Conservation (phyloP, 2,329 filamentous ascomycete genomes). For the Septoria petroselini region DNA sequence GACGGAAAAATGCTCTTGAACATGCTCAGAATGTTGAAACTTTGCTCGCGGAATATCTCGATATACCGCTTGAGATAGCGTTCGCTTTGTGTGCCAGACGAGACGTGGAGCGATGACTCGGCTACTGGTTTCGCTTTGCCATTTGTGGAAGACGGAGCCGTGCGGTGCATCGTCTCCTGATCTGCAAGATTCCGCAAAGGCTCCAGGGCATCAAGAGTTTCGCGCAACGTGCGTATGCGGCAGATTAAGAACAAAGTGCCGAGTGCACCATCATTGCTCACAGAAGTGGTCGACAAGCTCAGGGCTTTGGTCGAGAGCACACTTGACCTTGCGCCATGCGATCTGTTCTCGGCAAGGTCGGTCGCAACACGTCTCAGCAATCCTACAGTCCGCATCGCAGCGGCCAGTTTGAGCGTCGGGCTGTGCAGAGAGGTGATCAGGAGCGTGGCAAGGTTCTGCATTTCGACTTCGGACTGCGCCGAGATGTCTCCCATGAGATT, state of each 20-base stretch:
- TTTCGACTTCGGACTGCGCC: constrained; percentile 76
- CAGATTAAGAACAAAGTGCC: constrained; percentile 86
- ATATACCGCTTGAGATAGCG: constrained; percentile 92
- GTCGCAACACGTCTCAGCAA: constrained; percentile 86
- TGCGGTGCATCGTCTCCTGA: constrained; percentile 63
- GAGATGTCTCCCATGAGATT: constrained; percentile 70
- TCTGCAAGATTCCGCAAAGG: constrained; percentile 86
- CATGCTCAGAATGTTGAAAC: constrained; percentile 91
- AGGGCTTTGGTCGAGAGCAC: constrained; percentile 34
- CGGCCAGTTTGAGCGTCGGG: constrained; percentile 79
- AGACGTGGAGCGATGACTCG: constrained; percentile 49
- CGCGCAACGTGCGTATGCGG: constrained; percentile 72
- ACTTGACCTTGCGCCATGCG: constrained; percentile 21
- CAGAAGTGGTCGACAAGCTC: constrained; percentile 27
- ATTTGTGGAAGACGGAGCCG: constrained; percentile 23
- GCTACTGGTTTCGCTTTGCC: constrained; percentile 43
- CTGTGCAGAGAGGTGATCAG: constrained; percentile 74
- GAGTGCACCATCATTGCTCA: constrained; percentile 60
- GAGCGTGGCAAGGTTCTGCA: constrained; percentile 83
- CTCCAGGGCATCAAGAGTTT: constrained; percentile 76
- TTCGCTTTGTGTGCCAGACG: constrained; percentile 79
- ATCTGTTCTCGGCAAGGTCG: constrained; percentile 58
- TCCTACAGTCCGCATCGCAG: constrained; percentile 83
- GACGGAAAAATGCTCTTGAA: constrained; percentile 84
- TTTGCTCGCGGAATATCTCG: constrained; percentile 96